A percentile compares a stretch with the other conserved stretches of the same genome.
Conservation (phyloP, 2,329 filamentous ascomycete species). For the Aspergillus fructus region DNA sequence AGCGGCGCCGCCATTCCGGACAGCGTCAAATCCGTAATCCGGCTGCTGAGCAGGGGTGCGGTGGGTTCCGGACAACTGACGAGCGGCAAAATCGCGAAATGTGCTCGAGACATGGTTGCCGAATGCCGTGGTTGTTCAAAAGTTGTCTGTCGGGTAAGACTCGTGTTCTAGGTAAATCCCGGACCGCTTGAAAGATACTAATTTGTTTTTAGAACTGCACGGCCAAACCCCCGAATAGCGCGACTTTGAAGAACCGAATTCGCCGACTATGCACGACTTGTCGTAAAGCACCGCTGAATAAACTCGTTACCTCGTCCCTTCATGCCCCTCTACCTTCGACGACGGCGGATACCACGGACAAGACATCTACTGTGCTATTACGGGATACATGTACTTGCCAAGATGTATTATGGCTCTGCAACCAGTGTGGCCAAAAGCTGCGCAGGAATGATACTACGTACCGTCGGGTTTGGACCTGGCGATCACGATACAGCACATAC, state of each 20-base stretch:
- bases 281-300: conserved; percentile 64
- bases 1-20: conserved; percentile 37
- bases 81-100: conserved; percentile 70
- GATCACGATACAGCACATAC: conserved; percentile 74
- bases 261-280: conserved; percentile 79
- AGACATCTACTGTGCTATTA: conserved; percentile 48
- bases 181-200: background rate
- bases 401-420: conserved; percentile 74
- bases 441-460: conserved; percentile 58
- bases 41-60: conserved; percentile 27
- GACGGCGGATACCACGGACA: conserved; percentile 37
- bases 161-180: conserved; percentile 3
- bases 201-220: conserved; percentile 71
- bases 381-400: conserved; percentile 59
- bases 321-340: conserved; percentile 15
- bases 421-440: conserved; percentile 75
- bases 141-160: conserved; percentile 75
- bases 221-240: conserved; percentile 72
- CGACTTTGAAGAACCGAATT: conserved; percentile 70
- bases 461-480: conserved; percentile 79
- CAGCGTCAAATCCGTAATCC: conserved; percentile 32
- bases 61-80: conserved; percentile 43
- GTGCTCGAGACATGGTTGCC: conserved; percentile 82
- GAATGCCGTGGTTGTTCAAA: conserved; percentile 76
- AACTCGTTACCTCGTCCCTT: conserved; percentile 31